phyloP scores from a whole-genome alignment of 306 rosid species.

The Heteromeles arbutifolia region DNA sequence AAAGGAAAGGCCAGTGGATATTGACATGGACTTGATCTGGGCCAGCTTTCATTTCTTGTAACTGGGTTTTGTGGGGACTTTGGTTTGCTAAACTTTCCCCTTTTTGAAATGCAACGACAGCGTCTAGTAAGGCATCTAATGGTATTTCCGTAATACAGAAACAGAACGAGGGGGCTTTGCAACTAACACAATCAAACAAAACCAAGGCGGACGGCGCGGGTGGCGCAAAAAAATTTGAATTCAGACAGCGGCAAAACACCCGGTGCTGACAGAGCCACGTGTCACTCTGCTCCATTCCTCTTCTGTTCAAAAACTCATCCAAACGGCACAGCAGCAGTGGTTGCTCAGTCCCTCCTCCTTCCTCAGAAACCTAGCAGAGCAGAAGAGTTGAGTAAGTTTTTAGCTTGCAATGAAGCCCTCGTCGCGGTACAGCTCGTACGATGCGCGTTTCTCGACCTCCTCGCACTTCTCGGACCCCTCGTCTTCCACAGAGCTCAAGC shows the following conservation, averaged over 20 bases:
- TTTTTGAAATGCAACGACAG: too few species aligned
- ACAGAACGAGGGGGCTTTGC: not conserved
- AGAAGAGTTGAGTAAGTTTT: not conserved
- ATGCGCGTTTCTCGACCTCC: constrained; percentile 68
- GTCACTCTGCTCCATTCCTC: constrained; percentile 7
- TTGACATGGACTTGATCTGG: too few species aligned
- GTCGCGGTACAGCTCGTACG: constrained; percentile 77
- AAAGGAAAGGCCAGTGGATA: too few species aligned
- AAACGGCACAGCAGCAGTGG: not conserved
- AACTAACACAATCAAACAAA: not conserved
- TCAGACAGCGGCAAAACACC: constrained; percentile 39
- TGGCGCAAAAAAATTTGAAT: constrained; percentile 54
- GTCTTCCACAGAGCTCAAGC: constrained; percentile 57
- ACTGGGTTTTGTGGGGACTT: too few species aligned
- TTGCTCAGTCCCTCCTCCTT: not conserved
- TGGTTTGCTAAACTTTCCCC: too few species aligned
- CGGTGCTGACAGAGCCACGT: constrained; percentile 38
- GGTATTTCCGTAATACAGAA: constrained; percentile 3
- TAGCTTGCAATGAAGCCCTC: constrained; percentile 56
- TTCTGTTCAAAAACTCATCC: not conserved
- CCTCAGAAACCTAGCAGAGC: not conserved
- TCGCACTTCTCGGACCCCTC: constrained; percentile 71
- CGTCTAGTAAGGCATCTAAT: not conserved
- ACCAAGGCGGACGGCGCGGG: constrained; percentile 21
- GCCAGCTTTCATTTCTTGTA: too few species aligned